These are phyloP conservation scores for Marasmius oreades DNA, from an alignment of 1,284 basidiomycete genomes.

Conservation along the genomic window DNA sequence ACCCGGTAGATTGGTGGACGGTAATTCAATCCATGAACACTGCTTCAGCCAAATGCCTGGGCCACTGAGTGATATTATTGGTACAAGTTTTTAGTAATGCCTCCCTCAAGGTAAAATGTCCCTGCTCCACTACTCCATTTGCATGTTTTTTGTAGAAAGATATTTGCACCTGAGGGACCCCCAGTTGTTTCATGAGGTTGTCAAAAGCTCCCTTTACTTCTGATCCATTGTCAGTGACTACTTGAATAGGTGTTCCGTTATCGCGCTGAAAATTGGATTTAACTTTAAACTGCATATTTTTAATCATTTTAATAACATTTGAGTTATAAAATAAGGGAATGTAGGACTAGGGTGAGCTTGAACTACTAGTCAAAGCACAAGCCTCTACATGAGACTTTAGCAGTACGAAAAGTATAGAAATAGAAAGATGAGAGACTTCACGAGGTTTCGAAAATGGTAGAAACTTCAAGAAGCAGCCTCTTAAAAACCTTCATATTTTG, in stretches of 20 bases:
- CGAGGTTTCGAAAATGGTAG: too few relatives aligned
- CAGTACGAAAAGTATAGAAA: too few relatives aligned
- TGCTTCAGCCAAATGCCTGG: constrained; percentile 1
- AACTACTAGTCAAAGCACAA: too few relatives aligned
- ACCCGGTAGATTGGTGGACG: constrained; percentile 19
- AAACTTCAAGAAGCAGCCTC: too few relatives aligned
- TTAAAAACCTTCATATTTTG: too few relatives aligned
- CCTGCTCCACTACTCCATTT: constrained; percentile 24
- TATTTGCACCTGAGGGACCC: constrained; percentile 19
- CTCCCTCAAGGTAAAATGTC: constrained; percentile 23
- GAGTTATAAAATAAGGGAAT: too few relatives aligned
- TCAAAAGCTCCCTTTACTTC: constrained; percentile 22
- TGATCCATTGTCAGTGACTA: constrained; percentile 32
- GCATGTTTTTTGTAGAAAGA: constrained; percentile 26
- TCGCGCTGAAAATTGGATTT: too few relatives aligned
- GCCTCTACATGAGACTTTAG: too few relatives aligned
- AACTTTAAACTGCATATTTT: too few relatives aligned
- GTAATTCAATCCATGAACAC: constrained; percentile 25
- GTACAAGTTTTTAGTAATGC: constrained; percentile 20
- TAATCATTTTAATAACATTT: too few relatives aligned
- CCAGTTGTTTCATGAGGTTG: constrained; percentile 14
- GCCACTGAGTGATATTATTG: constrained; percentile 10
- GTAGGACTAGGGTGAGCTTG: too few relatives aligned
- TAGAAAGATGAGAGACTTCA: too few relatives aligned
- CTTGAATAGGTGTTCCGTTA: constrained; percentile 26